Evolutionary conservation across 1,284 basidiomycete species (phyloP).

Genomic region (Cutaneotrichosporon mucoides): DNA sequence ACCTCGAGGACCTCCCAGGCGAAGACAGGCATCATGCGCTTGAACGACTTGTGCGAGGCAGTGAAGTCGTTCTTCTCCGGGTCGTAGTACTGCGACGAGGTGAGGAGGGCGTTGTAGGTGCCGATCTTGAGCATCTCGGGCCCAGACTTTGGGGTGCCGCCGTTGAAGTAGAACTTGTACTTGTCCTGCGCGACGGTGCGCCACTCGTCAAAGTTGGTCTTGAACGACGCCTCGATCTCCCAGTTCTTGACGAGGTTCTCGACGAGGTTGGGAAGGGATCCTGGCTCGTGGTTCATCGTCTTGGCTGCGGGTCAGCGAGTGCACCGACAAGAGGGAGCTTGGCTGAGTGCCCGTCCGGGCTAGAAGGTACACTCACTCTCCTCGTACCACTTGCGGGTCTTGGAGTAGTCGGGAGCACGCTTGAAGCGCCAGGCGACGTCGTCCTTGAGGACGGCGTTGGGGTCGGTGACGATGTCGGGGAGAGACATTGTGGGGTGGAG

Average conservation of each 20-base stretch:
- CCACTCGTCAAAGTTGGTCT: conserved; percentile 20
- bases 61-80: conserved; percentile 15
- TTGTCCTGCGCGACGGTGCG: conserved; percentile 12
- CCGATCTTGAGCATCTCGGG: conserved; percentile 13
- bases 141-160: conserved; percentile 10
- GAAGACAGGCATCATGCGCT: conserved; percentile 22
- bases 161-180: conserved; percentile 17
- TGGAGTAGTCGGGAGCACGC: conserved; percentile 13
- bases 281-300: conserved; percentile 10
- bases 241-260: conserved; percentile 22
- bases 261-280: conserved; percentile 16
- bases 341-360: too few relatives aligned
- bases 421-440: conserved; percentile 14
- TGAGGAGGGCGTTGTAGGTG: conserved; percentile 19
- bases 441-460: conserved; percentile 19
- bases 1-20: conserved; percentile 21
- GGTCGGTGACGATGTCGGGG: conserved; percentile 16
- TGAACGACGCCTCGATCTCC: conserved; percentile 22
- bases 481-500: conserved; percentile 4
- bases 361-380: conserved; percentile 8
- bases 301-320: conserved; percentile 8
- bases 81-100: conserved; percentile 10
- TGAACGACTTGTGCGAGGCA: conserved; percentile 14
- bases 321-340: too few relatives aligned
- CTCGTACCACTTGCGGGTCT: conserved; percentile 15